A percentile compares a stretch with the other conserved stretches of the same genome.
These are phyloP conservation scores for Thalassiosira delicatula DNA, from an alignment of 352 stramenopile species.

Conservation along the genomic window DNA sequence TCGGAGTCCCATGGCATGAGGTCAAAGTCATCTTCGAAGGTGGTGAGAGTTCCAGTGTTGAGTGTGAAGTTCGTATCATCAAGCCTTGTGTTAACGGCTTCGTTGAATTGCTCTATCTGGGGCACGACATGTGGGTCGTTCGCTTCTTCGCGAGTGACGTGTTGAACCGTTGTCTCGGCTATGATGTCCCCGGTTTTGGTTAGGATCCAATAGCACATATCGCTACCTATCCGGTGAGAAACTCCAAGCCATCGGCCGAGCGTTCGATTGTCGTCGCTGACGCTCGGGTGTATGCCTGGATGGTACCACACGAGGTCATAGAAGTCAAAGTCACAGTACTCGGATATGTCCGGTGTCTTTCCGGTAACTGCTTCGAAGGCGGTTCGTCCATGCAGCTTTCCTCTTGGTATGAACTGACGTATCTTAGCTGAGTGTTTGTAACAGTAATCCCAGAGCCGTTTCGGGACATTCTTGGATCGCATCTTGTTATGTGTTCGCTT, in stretches of 20 bases:
- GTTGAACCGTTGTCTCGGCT: slow-evolving; percentile 26
- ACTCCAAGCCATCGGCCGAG: slow-evolving; percentile 27
- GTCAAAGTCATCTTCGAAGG: background rate
- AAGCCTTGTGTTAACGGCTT: background rate
- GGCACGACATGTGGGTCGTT: background rate
- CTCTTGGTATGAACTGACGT: slow-evolving; percentile 16
- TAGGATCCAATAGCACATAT: slow-evolving; percentile 42
- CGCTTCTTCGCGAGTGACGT: slow-evolving; percentile 22
- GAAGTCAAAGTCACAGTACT: slow-evolving; percentile 64
- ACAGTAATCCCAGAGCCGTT: too few relatives aligned
- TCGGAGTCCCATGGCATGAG: too few relatives aligned
- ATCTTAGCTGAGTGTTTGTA: slow-evolving; percentile 22
- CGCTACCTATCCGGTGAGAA: slow-evolving; percentile 21
- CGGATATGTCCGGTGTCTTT: slow-evolving; percentile 60
- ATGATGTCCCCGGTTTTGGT: background rate
- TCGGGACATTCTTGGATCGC: too few relatives aligned
- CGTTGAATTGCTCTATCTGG: slow-evolving; percentile 26
- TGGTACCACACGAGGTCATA: slow-evolving; percentile 63
- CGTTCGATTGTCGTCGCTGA: background rate
- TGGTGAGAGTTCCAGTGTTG: too few relatives aligned
- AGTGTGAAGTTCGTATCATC: slow-evolving; percentile 30
- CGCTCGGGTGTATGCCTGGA: background rate
- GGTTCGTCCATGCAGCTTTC: background rate
- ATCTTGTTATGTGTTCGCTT: slow-evolving; percentile 32
- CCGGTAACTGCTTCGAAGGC: slow-evolving; percentile 43